These are phyloP conservation scores for Globisporangium canariense DNA, from an alignment of 352 stramenopile species.

Conservation along the genomic window DNA sequence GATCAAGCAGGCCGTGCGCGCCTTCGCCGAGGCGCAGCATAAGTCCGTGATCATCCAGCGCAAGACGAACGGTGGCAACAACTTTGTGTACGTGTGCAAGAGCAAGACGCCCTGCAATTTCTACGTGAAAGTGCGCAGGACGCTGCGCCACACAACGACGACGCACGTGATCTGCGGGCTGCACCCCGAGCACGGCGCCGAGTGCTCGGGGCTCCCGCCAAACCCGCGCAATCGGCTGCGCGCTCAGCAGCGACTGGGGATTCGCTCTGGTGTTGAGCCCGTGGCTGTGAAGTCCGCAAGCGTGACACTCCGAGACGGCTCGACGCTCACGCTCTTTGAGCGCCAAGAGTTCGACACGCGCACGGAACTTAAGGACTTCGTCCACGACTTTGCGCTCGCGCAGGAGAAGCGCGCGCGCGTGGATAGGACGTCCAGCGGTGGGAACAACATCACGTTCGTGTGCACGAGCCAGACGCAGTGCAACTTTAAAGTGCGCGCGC, in stretches of 20 bases:
- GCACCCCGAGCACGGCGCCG: constrained; percentile 23
- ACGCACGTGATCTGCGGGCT: constrained; percentile 21
- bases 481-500: constrained; percentile 35
- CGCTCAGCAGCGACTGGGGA: not conserved
- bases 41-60: constrained; percentile 36
- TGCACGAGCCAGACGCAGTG: constrained; percentile 45
- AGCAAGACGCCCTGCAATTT: constrained; percentile 40
- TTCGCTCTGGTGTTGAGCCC: not conserved
- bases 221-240: constrained; percentile 1
- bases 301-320: constrained; percentile 21
- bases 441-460: constrained; percentile 50
- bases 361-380: constrained; percentile 34
- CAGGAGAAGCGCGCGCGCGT: constrained; percentile 41
- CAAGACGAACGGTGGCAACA: constrained; percentile 43
- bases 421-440: constrained; percentile 33
- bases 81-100: constrained; percentile 47
- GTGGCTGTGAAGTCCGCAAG: not conserved
- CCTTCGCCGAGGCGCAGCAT: constrained; percentile 35
- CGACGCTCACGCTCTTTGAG: constrained; percentile 28
- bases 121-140: constrained; percentile 31
- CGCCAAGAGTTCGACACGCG: constrained; percentile 35
- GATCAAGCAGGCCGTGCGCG: constrained; percentile 38
- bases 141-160: constrained; percentile 5
- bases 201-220: constrained; percentile 28
- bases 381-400: constrained; percentile 49